Base-by-base conservation (phyloP, 129 eudicot species). In the Daucus carota region DNA sequence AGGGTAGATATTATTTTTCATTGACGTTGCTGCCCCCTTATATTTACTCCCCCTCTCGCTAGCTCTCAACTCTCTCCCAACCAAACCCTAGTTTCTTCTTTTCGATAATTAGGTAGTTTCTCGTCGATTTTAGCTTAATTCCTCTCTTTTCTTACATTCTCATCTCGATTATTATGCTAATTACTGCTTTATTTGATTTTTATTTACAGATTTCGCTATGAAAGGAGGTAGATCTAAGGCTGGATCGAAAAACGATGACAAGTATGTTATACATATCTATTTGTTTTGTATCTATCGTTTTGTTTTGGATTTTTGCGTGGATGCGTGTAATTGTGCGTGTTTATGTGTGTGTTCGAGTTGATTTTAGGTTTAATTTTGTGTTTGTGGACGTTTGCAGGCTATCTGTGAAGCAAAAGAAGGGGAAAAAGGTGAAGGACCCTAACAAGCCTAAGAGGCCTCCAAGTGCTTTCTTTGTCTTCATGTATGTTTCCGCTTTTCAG, bases 401-500 rank as follows among this genome's bases (percentile, higher is more conserved):
- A 73, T 81, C 87, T 65, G 92, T 90, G 86, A 92, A 85, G 81
- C 90, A 86, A 74, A 87, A 81, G 72, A 86, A 83, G 76, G 85
- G 80, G 33, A 86, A 92, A 73, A 81, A 82, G 5, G 84, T 52
- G 0, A 92, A 92, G 89, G 98, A 92, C 75, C 96, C 94, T 17
- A 92, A 92, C 87, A 92, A 83, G 86, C 98, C 98, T 11, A 90
- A 90, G 88, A 90, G 94, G 82, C 94, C 98, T 75, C 81, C 98
- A n/a, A 86, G 98, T 73, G 92, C 98, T 72, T 92, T 90, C 90
- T 90, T 92, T 26, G 90, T 90, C 6, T 92, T 92, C 79, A 86
- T 92, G 98, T 92, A 79, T 24, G 73, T n/a, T 2, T 14, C 33
- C 4, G 4, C 3, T 45, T 13, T 45, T 45, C 78, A 8, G 12